Percentiles rank a stretch among this genome's conserved stretches.
Conservation (phyloP, 179 eudicot species). For the Sideroxylon spinosum region DNA sequence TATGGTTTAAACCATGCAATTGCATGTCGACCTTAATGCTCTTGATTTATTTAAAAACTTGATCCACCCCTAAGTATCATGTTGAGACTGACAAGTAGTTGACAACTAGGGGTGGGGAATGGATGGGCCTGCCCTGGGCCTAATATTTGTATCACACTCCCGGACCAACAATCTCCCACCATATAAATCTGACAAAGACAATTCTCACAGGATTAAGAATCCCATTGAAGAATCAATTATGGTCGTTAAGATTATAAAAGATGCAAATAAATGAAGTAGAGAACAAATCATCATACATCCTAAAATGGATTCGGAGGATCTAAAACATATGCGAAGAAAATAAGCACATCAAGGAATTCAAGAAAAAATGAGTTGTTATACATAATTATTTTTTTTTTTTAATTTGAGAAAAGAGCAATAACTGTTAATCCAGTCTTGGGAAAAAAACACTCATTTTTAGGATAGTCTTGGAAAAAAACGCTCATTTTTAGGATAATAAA, state of each 20-base stretch:
- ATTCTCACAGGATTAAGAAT: neutral
- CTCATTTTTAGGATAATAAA: neutral
- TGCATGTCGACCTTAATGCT: conserved; percentile 8
- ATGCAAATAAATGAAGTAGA: neutral
- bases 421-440: neutral
- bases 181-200: neutral
- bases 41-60: neutral
- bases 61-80: neutral
- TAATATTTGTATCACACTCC: too few relatives aligned
- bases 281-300: too few relatives aligned
- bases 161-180: neutral
- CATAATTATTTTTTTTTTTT: neutral
- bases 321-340: neutral
- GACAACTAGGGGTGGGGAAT: neutral
- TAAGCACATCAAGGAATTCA: too few relatives aligned
- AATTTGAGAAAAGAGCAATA: neutral
- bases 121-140: too few relatives aligned
- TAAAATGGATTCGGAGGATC: neutral
- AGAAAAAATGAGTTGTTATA: too few relatives aligned
- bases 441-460: neutral
- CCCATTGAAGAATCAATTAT: neutral
- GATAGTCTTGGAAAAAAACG: too few relatives aligned
- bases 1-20: neutral
- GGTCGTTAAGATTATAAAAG: neutral
- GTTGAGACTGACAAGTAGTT: conserved; percentile 7